Conservation (phyloP, 176 grass and related monocot species). For the Eragrostis curvula region DNA sequence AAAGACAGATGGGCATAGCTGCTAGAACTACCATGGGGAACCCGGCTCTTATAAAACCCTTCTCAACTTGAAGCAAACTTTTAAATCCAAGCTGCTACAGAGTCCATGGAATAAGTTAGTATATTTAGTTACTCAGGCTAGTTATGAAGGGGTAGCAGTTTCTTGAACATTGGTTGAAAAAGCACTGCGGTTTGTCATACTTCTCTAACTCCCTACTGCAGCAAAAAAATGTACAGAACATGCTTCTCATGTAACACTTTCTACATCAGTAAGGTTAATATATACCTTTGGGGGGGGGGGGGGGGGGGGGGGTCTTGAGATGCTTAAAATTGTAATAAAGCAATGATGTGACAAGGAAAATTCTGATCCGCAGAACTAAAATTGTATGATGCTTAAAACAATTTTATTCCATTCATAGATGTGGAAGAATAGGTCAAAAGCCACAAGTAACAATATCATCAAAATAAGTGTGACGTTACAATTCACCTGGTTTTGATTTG, state of each 20-base stretch:
- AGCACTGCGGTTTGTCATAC: background rate
- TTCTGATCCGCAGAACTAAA: constrained; percentile 5
- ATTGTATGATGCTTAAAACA: constrained; percentile 12
- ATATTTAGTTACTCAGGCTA: constrained; percentile 15
- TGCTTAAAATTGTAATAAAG: too few relatives aligned
- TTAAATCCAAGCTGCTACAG: constrained; percentile 14
- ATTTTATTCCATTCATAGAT: background rate
- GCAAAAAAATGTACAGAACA: background rate
- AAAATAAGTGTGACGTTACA: constrained; percentile 6
- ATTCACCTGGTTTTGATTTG: constrained; percentile 71
- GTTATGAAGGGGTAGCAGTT: background rate
- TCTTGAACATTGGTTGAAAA: background rate
- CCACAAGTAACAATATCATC: constrained; percentile 19
- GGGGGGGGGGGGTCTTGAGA: too few relatives aligned
- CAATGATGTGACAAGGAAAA: background rate
- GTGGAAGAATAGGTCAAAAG: background rate
- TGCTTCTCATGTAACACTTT: background rate
- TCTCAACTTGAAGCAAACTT: background rate
- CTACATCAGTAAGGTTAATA: constrained; percentile 8
- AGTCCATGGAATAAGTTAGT: background rate
- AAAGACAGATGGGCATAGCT: constrained; percentile 1
- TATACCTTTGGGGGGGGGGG: background rate
- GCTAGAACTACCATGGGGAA: background rate
- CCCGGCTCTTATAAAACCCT: background rate
- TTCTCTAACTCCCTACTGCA: constrained; percentile 10